Evolutionary conservation across 441 rosid genomes (phyloP).

Genomic region (Mallotus repandus): DNA sequence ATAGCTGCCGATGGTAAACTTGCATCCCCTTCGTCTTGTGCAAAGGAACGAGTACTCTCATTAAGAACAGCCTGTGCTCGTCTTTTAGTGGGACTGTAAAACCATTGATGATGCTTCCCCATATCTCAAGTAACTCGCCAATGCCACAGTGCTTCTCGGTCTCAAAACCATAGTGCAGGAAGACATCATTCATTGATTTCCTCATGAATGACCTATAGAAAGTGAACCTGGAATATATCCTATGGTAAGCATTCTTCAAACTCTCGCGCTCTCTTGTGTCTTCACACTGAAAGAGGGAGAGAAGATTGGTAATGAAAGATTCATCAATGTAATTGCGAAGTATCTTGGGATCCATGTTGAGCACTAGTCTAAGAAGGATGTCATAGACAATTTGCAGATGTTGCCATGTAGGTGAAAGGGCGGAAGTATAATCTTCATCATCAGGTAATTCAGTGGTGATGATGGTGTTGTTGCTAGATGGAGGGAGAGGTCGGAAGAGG

Average conservation of each 20-base stretch:
- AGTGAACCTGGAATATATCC: constrained; percentile 47
- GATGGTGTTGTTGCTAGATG: constrained; percentile 29
- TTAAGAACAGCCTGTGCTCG: constrained; percentile 58
- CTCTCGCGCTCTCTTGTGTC: constrained; percentile 54
- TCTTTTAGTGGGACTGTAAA: constrained; percentile 56
- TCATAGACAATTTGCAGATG: constrained; percentile 54
- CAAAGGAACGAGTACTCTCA: constrained; percentile 55
- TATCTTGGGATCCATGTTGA: constrained; percentile 34
- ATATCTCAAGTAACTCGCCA: constrained; percentile 54
- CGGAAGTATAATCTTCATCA: constrained; percentile 38
- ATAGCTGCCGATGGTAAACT: constrained; percentile 44
- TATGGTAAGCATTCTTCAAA: constrained; percentile 56
- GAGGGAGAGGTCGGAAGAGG: constrained; percentile 55
- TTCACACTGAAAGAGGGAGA: constrained; percentile 53
- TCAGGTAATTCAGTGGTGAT: constrained; percentile 30
- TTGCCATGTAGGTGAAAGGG: constrained; percentile 41
- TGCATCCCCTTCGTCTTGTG: constrained; percentile 50
- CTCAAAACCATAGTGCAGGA: constrained; percentile 44
- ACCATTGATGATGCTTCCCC: constrained; percentile 64
- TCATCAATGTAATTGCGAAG: constrained; percentile 39
- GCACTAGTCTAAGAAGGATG: constrained; percentile 41
- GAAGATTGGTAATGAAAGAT: constrained; percentile 41
- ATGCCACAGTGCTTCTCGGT: constrained; percentile 49
- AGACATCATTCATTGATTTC: constrained; percentile 51
- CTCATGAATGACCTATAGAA: constrained; percentile 53